Base-by-base conservation (phyloP, 1,139 yeast genomes). In the Candida anutae region DNA sequence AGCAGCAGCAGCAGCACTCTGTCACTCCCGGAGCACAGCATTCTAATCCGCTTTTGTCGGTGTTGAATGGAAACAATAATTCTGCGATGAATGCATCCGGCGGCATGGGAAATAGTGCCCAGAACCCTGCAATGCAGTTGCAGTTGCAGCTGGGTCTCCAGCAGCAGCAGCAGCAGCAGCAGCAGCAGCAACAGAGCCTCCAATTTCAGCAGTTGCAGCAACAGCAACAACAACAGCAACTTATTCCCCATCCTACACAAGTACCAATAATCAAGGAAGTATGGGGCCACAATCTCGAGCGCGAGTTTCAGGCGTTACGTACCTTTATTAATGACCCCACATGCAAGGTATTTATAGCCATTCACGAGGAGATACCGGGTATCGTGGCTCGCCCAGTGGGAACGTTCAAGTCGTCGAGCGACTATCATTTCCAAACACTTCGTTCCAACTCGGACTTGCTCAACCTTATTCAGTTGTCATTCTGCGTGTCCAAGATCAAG, bases 371-470 rank as follows among this genome's bases (percentile, higher is more conserved):
- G 53, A 87, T 90, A 48, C 96, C 96, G 0, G 98, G 98, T 0
- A 84, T 93, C 19, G 83, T 90, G 15, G 95, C 95, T 1, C 72
- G 98, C 41, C 98, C 98, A 9, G 84, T 90, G 36, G 98, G 98
- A n/a, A 76, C 87, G 8, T 90, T 90, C 57, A 77, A 85, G 45
- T 77, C 93, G 6, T 82, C 93, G 10, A 72, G 84, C 16, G 98
- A 90, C 52, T 90, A 87, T 54, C 97, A 90, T 54, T 90, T 90
- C 51, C 98, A 90, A 55, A 90, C 97, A 0, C 70, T 90, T 56
- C 71, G 98, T 46, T 70, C 94, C 6, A 90, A 90, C 53, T 84
- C 93, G 3, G 98, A 93, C 54, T 65, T 90, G 32, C 59, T 88
- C 38, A 80, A 80, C 41, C 74, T 90, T 40, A 79, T 90, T 33